Conservation (phyloP, 1,139 yeast genomes). For the Debaryomyces psychrophilus region DNA sequence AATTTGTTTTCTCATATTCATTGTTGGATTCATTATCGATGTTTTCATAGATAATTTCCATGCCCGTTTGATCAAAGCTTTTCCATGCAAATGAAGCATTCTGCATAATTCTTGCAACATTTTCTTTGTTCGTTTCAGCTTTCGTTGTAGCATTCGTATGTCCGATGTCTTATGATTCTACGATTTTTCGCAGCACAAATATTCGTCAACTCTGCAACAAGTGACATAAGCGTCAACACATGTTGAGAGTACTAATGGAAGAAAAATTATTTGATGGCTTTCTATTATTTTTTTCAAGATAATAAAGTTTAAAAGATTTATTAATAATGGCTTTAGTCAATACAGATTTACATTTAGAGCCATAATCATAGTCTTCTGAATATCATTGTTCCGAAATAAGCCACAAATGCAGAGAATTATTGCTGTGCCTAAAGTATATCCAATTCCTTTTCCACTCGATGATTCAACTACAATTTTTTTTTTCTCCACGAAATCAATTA, state of each 20-base stretch:
- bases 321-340: slow-evolving; percentile 66
- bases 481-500: slow-evolving; percentile 44
- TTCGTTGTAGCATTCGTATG: slow-evolving; percentile 17
- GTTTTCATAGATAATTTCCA: slow-evolving; percentile 13
- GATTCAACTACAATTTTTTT: slow-evolving; percentile 26
- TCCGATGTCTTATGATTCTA: slow-evolving; percentile 24
- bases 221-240: slow-evolving; percentile 75
- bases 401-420: slow-evolving; percentile 26
- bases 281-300: slow-evolving; percentile 44
- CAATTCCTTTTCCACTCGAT: slow-evolving; percentile 36
- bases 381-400: slow-evolving; percentile 31
- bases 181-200: slow-evolving; percentile 40
- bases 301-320: slow-evolving; percentile 72
- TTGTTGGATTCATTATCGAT: slow-evolving; percentile 8
- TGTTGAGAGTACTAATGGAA: slow-evolving; percentile 67
- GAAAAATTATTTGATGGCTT: slow-evolving; percentile 78
- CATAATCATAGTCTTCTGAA: slow-evolving; percentile 43
- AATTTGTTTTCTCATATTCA: slow-evolving; percentile 10
- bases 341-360: slow-evolving; percentile 69
- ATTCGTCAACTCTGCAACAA: slow-evolving; percentile 57
- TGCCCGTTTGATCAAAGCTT: slow-evolving; percentile 33
- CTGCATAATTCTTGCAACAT: slow-evolving; percentile 47
- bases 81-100: slow-evolving; percentile 75
- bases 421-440: slow-evolving; percentile 34
- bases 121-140: slow-evolving; percentile 23